Percentiles rank a stretch among this genome's conserved stretches.
phyloP scores from a whole-genome alignment of 306 rosid species.

The Lathyrus aphaca region DNA sequence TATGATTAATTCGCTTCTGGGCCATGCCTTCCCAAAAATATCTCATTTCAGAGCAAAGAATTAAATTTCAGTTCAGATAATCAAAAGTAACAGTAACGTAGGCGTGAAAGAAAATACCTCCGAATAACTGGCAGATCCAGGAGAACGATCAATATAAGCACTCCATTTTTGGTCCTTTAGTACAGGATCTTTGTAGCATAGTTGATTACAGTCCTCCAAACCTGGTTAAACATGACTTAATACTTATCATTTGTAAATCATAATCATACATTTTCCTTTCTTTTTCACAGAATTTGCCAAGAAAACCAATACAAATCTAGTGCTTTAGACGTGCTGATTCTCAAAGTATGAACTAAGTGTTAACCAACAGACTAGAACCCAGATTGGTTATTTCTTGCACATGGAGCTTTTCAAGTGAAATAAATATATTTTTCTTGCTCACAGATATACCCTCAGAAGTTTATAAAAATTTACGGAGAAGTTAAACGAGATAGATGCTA shows the following conservation, averaged over 20 bases:
- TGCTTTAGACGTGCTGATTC: neutral
- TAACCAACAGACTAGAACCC: neutral
- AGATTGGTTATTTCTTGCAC: neutral
- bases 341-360: neutral
- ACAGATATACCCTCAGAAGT: neutral
- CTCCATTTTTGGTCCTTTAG: constrained; percentile 89
- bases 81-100: constrained; percentile 9
- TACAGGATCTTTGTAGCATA: constrained; percentile 96
- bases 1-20: neutral
- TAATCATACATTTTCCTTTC: neutral
- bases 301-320: neutral
- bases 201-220: constrained; percentile 74
- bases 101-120: constrained; percentile 52
- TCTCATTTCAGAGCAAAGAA: neutral
- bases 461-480: neutral
- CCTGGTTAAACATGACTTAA: constrained; percentile 49
- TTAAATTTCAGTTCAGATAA: neutral
- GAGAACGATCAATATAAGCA: constrained; percentile 94
- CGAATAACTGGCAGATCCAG: constrained; percentile 75
- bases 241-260: constrained; percentile 32
- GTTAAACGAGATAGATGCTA: neutral
- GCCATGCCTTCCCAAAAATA: neutral
- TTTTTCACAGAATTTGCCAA: constrained; percentile 10
- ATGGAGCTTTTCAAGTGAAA: neutral
- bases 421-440: neutral